Percentiles rank a stretch among this genome's conserved stretches.
These are phyloP conservation scores for Sutorius australiensis DNA, from an alignment of 768 basidiomycete genomes.

Conservation along the genomic window DNA sequence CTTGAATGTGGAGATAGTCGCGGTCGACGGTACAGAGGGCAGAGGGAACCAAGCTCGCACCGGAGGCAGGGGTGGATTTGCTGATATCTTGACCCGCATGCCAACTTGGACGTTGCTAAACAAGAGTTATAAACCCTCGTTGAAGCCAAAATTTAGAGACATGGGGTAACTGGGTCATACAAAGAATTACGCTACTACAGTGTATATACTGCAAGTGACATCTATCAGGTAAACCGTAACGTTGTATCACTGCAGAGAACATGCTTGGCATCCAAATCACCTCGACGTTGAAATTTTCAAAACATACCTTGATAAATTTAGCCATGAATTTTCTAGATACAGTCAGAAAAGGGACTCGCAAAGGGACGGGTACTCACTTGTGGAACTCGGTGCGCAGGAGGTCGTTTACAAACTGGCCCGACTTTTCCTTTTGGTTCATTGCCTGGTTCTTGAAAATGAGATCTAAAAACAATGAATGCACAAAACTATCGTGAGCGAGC, in stretches of 20 bases:
- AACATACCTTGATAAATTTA: constrained; percentile 78
- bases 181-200: neutral
- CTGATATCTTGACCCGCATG: constrained; percentile 51
- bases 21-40: neutral
- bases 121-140: neutral
- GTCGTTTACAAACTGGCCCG: constrained; percentile 91
- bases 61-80: constrained; percentile 43
- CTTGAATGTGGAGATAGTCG: constrained; percentile 19
- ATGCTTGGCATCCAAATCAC: neutral
- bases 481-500: neutral
- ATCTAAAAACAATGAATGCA: constrained; percentile 44
- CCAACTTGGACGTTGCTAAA: neutral
- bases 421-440: constrained; percentile 57
- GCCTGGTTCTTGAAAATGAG: constrained; percentile 99
- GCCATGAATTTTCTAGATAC: constrained; percentile 79
- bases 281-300: neutral
- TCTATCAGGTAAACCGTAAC: neutral
- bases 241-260: constrained; percentile 6
- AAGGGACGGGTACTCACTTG: constrained; percentile 52
- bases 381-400: constrained; percentile 91
- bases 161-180: neutral
- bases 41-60: constrained; percentile 52
- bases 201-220: neutral
- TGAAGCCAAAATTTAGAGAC: neutral
- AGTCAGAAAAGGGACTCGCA: constrained; percentile 12